Evolutionary conservation across 768 basidiomycete genomes (phyloP).

Genomic region (Podaxis carcinomalis): DNA sequence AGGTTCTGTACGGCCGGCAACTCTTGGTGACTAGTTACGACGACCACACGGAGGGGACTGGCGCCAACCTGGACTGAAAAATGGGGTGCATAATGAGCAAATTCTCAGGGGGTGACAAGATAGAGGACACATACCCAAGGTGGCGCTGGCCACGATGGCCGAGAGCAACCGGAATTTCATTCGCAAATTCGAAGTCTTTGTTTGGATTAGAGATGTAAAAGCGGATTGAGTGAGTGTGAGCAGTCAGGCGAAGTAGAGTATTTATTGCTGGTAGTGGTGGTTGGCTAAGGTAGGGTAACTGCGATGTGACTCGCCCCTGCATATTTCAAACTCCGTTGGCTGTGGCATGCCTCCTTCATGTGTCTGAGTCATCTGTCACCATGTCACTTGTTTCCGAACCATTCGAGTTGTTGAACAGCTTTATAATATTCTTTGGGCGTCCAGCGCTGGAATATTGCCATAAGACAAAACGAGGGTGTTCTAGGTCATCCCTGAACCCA

Average conservation of each 20-base stretch:
- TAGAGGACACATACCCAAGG: slow-evolving; percentile 25
- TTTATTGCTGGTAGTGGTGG: neutral
- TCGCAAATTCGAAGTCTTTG: neutral
- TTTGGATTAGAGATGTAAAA: neutral
- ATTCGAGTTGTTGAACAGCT: neutral
- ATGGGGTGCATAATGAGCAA: neutral
- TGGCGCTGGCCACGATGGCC: slow-evolving; percentile 32
- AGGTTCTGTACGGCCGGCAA: neutral
- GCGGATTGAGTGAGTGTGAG: neutral
- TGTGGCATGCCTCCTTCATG: neutral
- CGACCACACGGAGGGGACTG: slow-evolving; percentile 46
- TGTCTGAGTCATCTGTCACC: slow-evolving; percentile 1
- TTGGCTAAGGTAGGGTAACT: neutral
- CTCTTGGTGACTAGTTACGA: slow-evolving; percentile 19
- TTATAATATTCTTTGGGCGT: neutral
- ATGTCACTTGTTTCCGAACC: no score
- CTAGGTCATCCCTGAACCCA: neutral
- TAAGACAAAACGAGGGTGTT: neutral
- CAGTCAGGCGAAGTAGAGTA: neutral
- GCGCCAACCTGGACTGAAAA: slow-evolving; percentile 37
- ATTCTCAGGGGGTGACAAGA: neutral
- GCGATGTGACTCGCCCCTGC: neutral
- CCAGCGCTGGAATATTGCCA: neutral
- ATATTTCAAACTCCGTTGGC: slow-evolving; percentile 7
- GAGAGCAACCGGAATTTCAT: slow-evolving; percentile 38